Evolutionary conservation across 129 eudicot genomes (phyloP).

Genomic region (Helichrysum umbraculigerum): DNA sequence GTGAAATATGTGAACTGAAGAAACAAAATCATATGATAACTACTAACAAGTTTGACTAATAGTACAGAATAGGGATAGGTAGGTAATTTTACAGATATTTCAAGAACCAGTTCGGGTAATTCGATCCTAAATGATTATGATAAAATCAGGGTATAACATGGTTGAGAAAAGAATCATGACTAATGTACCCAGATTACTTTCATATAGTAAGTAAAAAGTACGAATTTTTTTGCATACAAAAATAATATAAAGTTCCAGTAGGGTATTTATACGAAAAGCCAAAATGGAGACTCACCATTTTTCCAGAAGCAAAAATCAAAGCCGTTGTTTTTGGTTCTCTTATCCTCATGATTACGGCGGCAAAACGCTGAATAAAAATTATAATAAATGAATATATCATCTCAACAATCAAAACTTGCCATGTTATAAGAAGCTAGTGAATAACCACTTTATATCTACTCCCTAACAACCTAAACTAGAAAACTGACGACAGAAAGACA

Average conservation of each 20-base stretch:
- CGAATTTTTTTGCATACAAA: background rate
- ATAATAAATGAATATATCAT: background rate
- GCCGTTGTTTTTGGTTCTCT: conserved; percentile 97
- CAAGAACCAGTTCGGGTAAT: too few relatives aligned
- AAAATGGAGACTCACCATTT: conserved; percentile 57
- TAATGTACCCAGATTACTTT: background rate
- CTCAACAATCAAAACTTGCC: background rate
- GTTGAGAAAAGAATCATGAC: background rate
- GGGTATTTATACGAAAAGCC: background rate
- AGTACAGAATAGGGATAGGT: background rate
- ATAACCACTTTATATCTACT: too few relatives aligned
- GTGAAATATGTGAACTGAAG: background rate
- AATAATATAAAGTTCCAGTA: background rate
- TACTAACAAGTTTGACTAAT: background rate
- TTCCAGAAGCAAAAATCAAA: conserved; percentile 87
- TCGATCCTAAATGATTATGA: background rate
- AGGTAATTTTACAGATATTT: background rate
- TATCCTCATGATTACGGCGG: conserved; percentile 95
- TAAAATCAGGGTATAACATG: background rate
- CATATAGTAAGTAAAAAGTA: background rate
- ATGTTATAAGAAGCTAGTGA: background rate
- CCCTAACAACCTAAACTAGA: too few relatives aligned
- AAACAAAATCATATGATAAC: background rate
- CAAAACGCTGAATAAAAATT: conserved; percentile 73
- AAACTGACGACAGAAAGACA: too few relatives aligned